Conservation (phyloP, 1,284 basidiomycete genomes). For the Schizopora paradoxa region DNA sequence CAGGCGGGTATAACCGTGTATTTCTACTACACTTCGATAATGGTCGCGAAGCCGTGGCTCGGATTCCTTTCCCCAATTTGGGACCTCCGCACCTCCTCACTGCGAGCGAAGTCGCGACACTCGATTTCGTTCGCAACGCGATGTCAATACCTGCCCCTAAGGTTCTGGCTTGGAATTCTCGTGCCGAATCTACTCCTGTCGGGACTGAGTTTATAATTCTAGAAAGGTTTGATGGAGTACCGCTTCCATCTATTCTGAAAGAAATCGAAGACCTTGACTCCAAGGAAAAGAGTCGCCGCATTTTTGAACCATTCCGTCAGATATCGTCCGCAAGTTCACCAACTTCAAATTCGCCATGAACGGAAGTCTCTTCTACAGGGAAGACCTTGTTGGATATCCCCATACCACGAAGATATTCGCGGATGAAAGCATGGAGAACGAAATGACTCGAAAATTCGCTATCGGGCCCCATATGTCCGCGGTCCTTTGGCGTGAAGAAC, state of each 20-base stretch:
- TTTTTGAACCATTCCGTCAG: constrained; percentile 16
- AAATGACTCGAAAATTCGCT: constrained; percentile 22
- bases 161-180: constrained; percentile 31
- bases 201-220: constrained; percentile 37
- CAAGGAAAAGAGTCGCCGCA: constrained; percentile 8
- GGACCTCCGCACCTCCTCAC: constrained; percentile 29
- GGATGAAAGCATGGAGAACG: constrained; percentile 14
- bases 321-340: constrained; percentile 24
- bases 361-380: constrained; percentile 34
- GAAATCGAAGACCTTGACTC: too few relatives aligned
- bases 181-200: constrained; percentile 28
- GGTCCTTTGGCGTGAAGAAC: constrained; percentile 25
- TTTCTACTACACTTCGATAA: constrained; percentile 31
- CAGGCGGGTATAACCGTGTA: constrained; percentile 26
- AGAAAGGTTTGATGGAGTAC: constrained; percentile 30
- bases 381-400: constrained; percentile 27
- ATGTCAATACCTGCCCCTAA: constrained; percentile 30
- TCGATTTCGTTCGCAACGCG: constrained; percentile 29
- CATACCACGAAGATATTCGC: constrained; percentile 17
- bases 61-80: constrained; percentile 28
- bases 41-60: constrained; percentile 27
- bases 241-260: constrained; percentile 23
- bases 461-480: constrained; percentile 25
- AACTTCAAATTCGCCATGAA: constrained; percentile 27
- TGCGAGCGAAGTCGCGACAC: constrained; percentile 38